phyloP scores from a whole-genome alignment of 164 flowering plant species.

The Vitis rotundifolia region DNA sequence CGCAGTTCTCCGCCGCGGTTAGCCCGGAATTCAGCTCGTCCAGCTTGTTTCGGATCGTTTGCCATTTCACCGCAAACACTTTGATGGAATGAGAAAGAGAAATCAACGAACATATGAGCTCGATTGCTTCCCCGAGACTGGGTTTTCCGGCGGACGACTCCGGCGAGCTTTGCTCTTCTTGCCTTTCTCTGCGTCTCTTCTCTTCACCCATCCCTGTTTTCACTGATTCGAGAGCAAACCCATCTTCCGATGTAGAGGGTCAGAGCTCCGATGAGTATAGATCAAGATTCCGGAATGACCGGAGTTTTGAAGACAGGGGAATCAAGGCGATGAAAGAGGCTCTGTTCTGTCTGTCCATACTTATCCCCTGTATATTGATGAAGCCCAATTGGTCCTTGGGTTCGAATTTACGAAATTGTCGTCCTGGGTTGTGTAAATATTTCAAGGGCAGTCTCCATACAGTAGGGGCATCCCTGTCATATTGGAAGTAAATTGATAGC shows the following conservation, averaged over 20 bases:
- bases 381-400: slow-evolving; percentile 7
- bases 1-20: slow-evolving; percentile 43
- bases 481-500: not conserved
- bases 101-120: slow-evolving; percentile 47
- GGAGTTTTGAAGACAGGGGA: slow-evolving; percentile 5
- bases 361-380: slow-evolving; percentile 18
- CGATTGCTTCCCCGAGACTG: slow-evolving; percentile 40
- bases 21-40: slow-evolving; percentile 67
- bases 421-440: slow-evolving; percentile 11
- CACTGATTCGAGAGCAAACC: slow-evolving; percentile 11
- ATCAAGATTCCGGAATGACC: slow-evolving; percentile 1
- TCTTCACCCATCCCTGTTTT: slow-evolving; percentile 41
- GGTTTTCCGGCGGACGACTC: slow-evolving; percentile 14
- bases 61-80: slow-evolving; percentile 79
- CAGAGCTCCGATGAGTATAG: slow-evolving; percentile 11
- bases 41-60: slow-evolving; percentile 60
- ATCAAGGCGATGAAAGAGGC: slow-evolving; percentile 5
- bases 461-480: slow-evolving; percentile 18
- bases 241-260: slow-evolving; percentile 20
- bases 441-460: not conserved
- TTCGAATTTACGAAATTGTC: slow-evolving; percentile 24
- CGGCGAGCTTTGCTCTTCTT: slow-evolving; percentile 5
- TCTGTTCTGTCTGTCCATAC: slow-evolving; percentile 5
- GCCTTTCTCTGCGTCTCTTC: not conserved
- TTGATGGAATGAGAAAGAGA: slow-evolving; percentile 56